Evolutionary conservation across 129 eudicot species (phyloP).

Genomic region (Heracleum sosnowskyi): DNA sequence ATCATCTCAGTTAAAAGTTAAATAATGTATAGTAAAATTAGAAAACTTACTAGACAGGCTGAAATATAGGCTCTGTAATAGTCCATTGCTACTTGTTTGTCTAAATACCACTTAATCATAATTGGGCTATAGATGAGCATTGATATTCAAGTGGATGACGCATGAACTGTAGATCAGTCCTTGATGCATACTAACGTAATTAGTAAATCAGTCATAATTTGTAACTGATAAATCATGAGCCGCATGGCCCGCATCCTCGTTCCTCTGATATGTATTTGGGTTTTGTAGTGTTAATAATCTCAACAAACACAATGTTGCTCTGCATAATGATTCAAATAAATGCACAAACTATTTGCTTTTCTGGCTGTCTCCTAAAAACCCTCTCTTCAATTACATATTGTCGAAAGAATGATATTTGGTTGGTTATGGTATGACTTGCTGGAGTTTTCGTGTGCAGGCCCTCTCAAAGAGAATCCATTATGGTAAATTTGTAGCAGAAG

Average conservation of each 20-base stretch:
- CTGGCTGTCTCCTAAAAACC: not conserved
- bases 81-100: not conserved
- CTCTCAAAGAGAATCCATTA: constrained; percentile 87
- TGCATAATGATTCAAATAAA: not conserved
- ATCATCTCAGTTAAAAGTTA: not conserved
- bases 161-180: not conserved
- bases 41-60: not conserved
- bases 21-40: not conserved
- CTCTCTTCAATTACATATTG: not conserved
- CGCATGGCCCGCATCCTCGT: not conserved
- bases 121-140: not conserved
- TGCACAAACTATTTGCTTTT: not conserved
- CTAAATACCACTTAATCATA: not conserved
- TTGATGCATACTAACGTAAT: too few relatives aligned
- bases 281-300: not conserved
- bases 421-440: not conserved
- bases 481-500: constrained; percentile 94
- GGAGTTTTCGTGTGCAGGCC: constrained; percentile 28
- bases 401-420: not conserved
- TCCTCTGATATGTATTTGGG: not conserved
- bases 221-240: not conserved
- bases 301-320: not conserved
- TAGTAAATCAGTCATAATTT: not conserved
- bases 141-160: not conserved
- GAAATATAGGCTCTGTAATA: not conserved